Evolutionary conservation across 345 rosid genomes (phyloP).

Genomic region (Crucihimalaya himalaica): DNA sequence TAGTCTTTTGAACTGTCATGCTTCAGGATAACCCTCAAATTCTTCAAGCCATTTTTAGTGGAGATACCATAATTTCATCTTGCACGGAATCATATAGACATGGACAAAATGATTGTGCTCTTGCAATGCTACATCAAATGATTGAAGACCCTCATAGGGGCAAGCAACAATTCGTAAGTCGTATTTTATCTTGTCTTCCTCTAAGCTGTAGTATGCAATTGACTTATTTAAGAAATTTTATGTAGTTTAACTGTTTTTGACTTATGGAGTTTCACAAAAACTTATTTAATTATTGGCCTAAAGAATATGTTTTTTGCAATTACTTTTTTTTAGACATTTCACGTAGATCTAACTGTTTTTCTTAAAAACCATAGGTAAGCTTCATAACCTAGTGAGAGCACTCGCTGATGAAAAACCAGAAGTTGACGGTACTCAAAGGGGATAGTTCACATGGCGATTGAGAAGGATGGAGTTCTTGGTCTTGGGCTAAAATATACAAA

Average conservation of each 20-base stretch:
- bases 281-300: no score
- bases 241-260: no score
- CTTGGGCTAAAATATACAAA: conserved; percentile 73
- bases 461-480: conserved; percentile 84
- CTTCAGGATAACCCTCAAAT: conserved; percentile 69
- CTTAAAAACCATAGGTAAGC: conserved; percentile 66
- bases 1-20: conserved; percentile 16
- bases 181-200: conserved; percentile 44
- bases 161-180: conserved; percentile 95
- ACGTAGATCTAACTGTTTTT: conserved; percentile 31
- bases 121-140: conserved; percentile 91
- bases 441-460: conserved; percentile 50
- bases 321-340: conserved; percentile 13
- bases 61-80: conserved; percentile 60
- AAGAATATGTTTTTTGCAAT: no score
- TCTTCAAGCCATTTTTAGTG: conserved; percentile 66
- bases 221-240: conserved; percentile 9
- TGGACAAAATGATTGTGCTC: conserved; percentile 88
- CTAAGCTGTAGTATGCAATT: not conserved
- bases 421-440: conserved; percentile 49
- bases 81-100: conserved; percentile 69
- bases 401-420: conserved; percentile 89
- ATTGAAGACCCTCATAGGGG: conserved; percentile 96
- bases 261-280: no score
- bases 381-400: conserved; percentile 95